Conservation (phyloP, 208 protist species). For the Leishmania gerbilli region DNA sequence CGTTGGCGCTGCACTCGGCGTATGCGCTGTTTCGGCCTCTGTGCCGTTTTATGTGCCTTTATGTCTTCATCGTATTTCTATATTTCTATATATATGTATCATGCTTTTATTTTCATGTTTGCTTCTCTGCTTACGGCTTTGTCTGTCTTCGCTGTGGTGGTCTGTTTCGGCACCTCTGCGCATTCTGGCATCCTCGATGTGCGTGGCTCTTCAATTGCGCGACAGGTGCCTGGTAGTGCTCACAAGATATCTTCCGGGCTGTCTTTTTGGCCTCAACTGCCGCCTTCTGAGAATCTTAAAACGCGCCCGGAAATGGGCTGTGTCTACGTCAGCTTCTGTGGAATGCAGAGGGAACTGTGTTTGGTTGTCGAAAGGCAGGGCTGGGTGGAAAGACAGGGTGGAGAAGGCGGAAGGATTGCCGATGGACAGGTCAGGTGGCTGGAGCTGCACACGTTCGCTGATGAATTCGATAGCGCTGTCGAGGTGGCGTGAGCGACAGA, state of each 20-base stretch:
- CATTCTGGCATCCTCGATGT: background rate
- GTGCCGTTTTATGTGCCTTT: background rate
- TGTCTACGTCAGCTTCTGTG: background rate
- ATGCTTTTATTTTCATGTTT: no score
- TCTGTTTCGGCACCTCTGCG: background rate
- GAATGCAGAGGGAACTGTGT: no score
- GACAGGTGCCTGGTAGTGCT: no score
- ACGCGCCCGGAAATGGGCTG: background rate
- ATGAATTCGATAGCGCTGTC: background rate
- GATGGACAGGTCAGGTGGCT: background rate
- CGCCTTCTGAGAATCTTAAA: no score
- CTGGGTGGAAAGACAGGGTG: no score
- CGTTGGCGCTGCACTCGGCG: no score
- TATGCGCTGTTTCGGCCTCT: background rate
- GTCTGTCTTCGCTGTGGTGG: background rate
- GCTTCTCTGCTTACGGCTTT: no score
- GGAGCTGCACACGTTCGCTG: fast-evolving
- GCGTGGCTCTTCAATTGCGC: background rate
- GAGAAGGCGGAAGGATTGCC: background rate
- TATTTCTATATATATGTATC: no score
- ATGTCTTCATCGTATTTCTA: no score
- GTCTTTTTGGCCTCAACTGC: no score
- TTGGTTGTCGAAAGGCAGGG: no score
- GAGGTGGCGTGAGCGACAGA: background rate
- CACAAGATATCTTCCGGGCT: fast-evolving